Conservation (phyloP, 208 protist species). For the Leishmania guyanensis region DNA sequence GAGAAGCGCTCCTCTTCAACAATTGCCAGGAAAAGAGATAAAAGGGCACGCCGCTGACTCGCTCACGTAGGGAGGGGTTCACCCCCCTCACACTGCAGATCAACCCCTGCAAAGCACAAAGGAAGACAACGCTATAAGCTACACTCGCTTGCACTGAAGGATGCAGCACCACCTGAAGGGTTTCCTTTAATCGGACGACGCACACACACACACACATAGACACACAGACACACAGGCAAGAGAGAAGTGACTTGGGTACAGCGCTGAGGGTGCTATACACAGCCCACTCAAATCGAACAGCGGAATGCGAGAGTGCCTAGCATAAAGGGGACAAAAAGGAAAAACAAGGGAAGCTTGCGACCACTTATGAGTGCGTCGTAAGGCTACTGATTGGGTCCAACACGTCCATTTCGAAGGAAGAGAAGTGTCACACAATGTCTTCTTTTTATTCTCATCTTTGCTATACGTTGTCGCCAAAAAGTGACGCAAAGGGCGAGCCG, state of each 20-base stretch:
- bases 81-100: not conserved
- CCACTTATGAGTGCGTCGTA: not conserved
- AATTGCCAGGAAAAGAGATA: too few relatives aligned
- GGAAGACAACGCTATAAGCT: not conserved
- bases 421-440: not conserved
- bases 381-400: not conserved
- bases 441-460: not conserved
- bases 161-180: not conserved
- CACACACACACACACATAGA: not conserved
- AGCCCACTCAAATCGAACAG: not conserved
- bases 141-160: not conserved
- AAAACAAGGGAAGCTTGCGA: not conserved
- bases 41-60: too few relatives aligned
- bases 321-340: not conserved
- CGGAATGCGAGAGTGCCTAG: not conserved
- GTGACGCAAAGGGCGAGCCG: not conserved
- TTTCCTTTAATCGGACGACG: not conserved
- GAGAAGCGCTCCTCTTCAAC: too few relatives aligned
- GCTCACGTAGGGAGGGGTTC: too few relatives aligned
- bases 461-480: not conserved
- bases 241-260: not conserved
- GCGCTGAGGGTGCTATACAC: not conserved
- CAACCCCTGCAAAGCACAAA: not conserved
- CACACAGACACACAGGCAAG: too few relatives aligned
- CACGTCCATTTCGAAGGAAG: not conserved